A percentile compares a stretch with the other conserved stretches of the same genome.
Conservation (phyloP, 2,329 filamentous ascomycete genomes). For the Scytalidium lignicola region DNA sequence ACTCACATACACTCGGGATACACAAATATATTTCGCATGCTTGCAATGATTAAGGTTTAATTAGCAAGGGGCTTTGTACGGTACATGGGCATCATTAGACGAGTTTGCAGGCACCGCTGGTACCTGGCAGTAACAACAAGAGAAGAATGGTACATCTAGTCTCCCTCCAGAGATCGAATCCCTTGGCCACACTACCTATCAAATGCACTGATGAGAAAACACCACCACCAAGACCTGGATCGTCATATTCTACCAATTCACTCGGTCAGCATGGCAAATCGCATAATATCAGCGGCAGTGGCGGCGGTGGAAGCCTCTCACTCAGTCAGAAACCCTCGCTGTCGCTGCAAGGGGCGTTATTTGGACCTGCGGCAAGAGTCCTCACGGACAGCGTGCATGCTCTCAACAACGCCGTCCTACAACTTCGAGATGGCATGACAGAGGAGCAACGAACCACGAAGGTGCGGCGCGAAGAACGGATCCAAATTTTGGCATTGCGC, state of each 20-base stretch:
- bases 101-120: background rate
- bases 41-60: background rate
- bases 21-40: background rate
- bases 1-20: background rate
- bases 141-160: background rate
- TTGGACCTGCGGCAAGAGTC: slow-evolving; percentile 20
- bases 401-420: slow-evolving; percentile 21
- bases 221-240: background rate
- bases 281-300: background rate
- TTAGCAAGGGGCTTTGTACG: background rate
- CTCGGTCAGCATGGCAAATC: background rate
- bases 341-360: slow-evolving; percentile 11
- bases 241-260: background rate
- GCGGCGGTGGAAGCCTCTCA: background rate
- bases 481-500: slow-evolving; percentile 56
- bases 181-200: background rate
- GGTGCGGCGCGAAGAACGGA: slow-evolving; percentile 49
- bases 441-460: slow-evolving; percentile 42
- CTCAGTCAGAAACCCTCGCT: background rate
- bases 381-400: slow-evolving; percentile 18
- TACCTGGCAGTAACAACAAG: background rate
- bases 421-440: slow-evolving; percentile 23
- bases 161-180: background rate
- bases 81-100: background rate
- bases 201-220: background rate